Percentiles rank a stretch among this genome's conserved stretches.
Evolutionary conservation across 306 rosid species (phyloP).

Genomic region (Vigna mungo): DNA sequence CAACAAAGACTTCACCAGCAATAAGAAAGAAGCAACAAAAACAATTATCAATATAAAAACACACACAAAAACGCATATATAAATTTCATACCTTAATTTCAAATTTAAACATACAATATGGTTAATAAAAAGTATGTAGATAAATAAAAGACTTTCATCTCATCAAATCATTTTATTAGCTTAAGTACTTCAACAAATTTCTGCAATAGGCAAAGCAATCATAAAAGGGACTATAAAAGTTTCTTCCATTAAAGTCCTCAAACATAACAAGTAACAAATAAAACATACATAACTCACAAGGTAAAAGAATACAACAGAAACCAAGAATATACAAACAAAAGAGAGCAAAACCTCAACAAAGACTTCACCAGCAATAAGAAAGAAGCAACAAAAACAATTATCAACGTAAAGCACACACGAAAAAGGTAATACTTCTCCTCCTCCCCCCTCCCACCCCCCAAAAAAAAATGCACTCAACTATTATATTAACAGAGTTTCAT

Average conservation of each 20-base stretch:
- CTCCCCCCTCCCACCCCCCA: too few relatives aligned
- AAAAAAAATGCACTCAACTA: conserved; percentile 13
- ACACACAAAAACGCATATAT: neutral
- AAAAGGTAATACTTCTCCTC: neutral
- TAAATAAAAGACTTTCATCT: conserved; percentile 35
- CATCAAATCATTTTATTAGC: conserved; percentile 9
- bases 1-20: conserved; percentile 32
- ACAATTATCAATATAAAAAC: conserved; percentile 7
- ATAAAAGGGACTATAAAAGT: conserved; percentile 15
- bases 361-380: conserved; percentile 18
- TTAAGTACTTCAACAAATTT: neutral
- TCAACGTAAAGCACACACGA: neutral
- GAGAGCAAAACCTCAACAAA: conserved; percentile 33
- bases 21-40: conserved; percentile 5
- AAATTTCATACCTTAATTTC: conserved; percentile 5
- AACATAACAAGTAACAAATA: conserved; percentile 31
- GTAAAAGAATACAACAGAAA: conserved; percentile 24
- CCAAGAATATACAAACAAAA: conserved; percentile 35
- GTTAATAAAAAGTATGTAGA: conserved; percentile 32
- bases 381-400: conserved; percentile 9
- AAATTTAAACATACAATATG: conserved; percentile 14
- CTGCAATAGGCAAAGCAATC: neutral
- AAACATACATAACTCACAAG: neutral
- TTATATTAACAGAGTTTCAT: conserved; percentile 22
- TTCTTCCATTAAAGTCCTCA: conserved; percentile 22